Conservation (phyloP, 345 rosid species). For the Euphorbia lathyris region DNA sequence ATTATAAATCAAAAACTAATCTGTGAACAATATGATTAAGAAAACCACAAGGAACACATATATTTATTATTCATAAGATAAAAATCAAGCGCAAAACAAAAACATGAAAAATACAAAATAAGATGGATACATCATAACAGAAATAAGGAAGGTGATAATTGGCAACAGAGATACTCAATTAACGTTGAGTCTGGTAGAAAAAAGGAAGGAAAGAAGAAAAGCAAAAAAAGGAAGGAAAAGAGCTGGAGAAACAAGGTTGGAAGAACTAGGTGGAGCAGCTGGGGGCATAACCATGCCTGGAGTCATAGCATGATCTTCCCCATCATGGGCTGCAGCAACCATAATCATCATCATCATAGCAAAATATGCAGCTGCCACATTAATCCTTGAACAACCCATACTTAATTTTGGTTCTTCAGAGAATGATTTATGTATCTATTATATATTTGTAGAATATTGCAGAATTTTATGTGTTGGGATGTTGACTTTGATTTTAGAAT, state of each 20-base stretch:
- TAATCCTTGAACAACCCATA: neutral
- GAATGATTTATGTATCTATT: no score
- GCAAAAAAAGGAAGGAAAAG: slow-evolving; percentile 21
- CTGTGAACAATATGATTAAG: no score
- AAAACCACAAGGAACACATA: no score
- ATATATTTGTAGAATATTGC: no score
- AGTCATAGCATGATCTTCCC: neutral
- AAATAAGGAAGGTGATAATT: no score
- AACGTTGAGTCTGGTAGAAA: neutral
- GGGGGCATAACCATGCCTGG: slow-evolving; percentile 33
- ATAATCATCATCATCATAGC: slow-evolving; percentile 15
- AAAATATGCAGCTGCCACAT: slow-evolving; percentile 17
- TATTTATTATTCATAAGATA: no score
- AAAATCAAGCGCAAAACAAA: no score
- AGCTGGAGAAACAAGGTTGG: slow-evolving; percentile 19
- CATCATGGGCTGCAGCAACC: slow-evolving; percentile 24
- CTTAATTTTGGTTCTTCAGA: no score
- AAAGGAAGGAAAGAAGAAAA: slow-evolving; percentile 17
- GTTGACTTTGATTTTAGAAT: no score
- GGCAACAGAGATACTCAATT: no score
- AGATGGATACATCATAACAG: neutral
- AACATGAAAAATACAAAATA: neutral
- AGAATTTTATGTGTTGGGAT: no score
- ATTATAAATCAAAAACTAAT: no score
- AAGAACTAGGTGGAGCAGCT: neutral